These are phyloP conservation scores for Capillidium heterosporum DNA, from an alignment of 371 early-diverging fungal genomes.

Conservation along the genomic window DNA sequence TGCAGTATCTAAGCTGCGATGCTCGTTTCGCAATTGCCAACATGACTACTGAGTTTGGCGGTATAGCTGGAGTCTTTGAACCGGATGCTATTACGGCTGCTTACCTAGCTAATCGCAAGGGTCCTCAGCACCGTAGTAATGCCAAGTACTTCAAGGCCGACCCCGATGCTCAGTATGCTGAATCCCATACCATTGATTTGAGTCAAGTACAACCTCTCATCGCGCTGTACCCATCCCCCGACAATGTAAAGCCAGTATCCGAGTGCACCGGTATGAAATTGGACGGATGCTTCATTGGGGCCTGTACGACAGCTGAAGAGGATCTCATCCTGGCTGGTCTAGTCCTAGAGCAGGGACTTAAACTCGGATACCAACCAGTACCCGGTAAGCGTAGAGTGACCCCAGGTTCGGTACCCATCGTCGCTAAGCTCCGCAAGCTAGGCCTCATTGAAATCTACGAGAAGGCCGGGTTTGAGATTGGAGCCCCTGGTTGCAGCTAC, in stretches of 20 bases:
- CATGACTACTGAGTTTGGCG: slow-evolving; percentile 71
- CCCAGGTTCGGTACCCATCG: slow-evolving; percentile 56
- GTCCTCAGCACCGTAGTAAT: slow-evolving; percentile 37
- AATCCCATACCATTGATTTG: slow-evolving; percentile 47
- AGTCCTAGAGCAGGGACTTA: slow-evolving; percentile 49
- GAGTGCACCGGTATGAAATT: slow-evolving; percentile 36
- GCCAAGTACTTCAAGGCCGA: slow-evolving; percentile 56
- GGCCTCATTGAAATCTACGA: slow-evolving; percentile 50
- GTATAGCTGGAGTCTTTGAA: slow-evolving; percentile 59
- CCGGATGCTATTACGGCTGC: slow-evolving; percentile 52
- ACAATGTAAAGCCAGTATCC: slow-evolving; percentile 45
- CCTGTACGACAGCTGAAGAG: slow-evolving; percentile 69
- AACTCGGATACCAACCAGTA: slow-evolving; percentile 35
- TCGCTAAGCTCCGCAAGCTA: slow-evolving; percentile 55
- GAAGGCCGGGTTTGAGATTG: slow-evolving; percentile 49
- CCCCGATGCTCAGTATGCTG: slow-evolving; percentile 48
- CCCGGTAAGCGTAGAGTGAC: slow-evolving; percentile 46
- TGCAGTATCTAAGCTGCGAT: slow-evolving; percentile 53
- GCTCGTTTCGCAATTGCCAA: slow-evolving; percentile 61
- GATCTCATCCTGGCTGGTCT: slow-evolving; percentile 55
- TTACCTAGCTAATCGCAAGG: slow-evolving; percentile 42
- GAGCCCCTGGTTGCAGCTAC: slow-evolving; percentile 73
- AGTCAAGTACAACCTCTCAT: slow-evolving; percentile 41
- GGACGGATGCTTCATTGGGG: slow-evolving; percentile 61
- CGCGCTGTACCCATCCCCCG: slow-evolving; percentile 54